Base-by-base conservation (phyloP, 148 eudicot genomes). In the Vaccinium darrowii region DNA sequence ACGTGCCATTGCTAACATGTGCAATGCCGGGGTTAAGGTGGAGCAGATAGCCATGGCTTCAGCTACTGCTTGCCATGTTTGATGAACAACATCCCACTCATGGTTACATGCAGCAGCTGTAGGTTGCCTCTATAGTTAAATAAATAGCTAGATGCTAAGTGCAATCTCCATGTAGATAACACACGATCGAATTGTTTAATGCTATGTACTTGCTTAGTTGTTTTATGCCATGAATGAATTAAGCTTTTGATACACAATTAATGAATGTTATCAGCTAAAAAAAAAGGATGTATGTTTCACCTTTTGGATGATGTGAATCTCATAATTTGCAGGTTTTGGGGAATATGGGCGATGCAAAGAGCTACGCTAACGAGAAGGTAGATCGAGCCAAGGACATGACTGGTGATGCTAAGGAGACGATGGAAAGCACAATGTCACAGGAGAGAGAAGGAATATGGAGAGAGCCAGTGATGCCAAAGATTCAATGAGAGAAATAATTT, bases 1-100 rank as follows among this genome's bases (percentile, higher is more conserved):
- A 51, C 83, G 33, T 11, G 52, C 54, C 74, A 43, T 60, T 23
- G 83, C 83, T 43, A 81, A 81, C 74, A 81, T 81, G 9, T 81
- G 73, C 52, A 81, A 81, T 81, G 83, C 74, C 3, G 54, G 83
- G 21, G 19, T 81, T n/a, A 36, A 39, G 74, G 36, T 36, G 74
- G 83, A 81, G 36, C 73, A 60, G 74, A 60, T 81, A 74, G 72
- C 56, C 49, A 47, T 52, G 74, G 53, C 83, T 36, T 62, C 73
- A 19, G 56, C 56, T 10, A 25, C 50, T 39, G 83, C 73, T n/a
- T 63, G 83, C 25, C 74, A 27, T 69, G 74, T 19, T 14, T 69
- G 74, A 69, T 27, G 36, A 67, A 25, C 15, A 10, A 14, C 18
- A 33, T 30, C 43, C 7, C 13, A 8, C 10, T 13, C 78, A 19